These are phyloP conservation scores for Yamadazyma paraphyllophila DNA, from an alignment of 805 yeast genomes.

Conservation along the genomic window DNA sequence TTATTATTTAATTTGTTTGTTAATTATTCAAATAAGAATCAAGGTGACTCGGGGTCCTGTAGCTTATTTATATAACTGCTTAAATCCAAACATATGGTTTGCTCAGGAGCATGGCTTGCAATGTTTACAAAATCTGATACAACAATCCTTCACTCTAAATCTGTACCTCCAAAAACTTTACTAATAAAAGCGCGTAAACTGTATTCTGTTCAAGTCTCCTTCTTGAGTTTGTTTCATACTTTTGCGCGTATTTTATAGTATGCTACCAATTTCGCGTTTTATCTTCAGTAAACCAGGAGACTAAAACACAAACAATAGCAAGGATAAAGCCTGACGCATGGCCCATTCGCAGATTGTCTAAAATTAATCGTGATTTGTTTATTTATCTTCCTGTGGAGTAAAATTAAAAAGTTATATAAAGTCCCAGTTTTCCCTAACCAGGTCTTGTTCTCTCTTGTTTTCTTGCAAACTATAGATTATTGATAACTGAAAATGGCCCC, in stretches of 20 bases:
- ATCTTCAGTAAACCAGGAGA: background rate
- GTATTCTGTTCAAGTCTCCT: conserved; percentile 2
- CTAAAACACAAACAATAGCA: conserved; percentile 1
- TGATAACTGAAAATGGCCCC: conserved; percentile 54
- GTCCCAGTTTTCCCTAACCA: background rate
- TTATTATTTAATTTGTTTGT: conserved; percentile 14
- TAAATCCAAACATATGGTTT: background rate
- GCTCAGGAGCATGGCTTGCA: too few relatives aligned
- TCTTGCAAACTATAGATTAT: background rate
- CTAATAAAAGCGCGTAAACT: background rate
- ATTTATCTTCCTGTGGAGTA: background rate
- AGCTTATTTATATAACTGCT: conserved; percentile 5
- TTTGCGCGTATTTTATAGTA: conserved; percentile 1
- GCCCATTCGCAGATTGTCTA: background rate
- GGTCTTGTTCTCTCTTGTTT: background rate
- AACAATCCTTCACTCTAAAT: too few relatives aligned
- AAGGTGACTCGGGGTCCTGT: background rate
- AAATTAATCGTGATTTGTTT: background rate
- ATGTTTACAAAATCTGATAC: background rate
- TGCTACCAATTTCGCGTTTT: background rate
- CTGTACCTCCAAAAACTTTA: background rate
- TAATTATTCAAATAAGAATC: background rate
- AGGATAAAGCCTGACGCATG: background rate
- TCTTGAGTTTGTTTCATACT: background rate
- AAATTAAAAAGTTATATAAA: conserved; percentile 1